These are phyloP conservation scores for Osmozyma mogii DNA, from an alignment of 805 yeast species.

Conservation along the genomic window DNA sequence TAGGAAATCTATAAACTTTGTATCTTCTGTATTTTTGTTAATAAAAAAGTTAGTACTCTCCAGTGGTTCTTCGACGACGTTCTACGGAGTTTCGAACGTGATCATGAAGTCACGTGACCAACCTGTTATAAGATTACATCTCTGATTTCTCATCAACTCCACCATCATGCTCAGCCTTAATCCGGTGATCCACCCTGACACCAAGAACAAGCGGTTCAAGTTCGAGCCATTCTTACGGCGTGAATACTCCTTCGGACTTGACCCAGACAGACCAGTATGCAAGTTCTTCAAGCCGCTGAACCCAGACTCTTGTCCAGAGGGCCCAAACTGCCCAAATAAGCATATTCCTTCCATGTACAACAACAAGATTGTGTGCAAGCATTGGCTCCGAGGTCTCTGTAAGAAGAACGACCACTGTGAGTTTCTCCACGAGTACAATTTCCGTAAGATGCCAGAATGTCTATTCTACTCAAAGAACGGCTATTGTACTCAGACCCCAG, in stretches of 20 bases:
- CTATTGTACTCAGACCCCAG: slow-evolving; percentile 86
- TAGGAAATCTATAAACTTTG: too few relatives aligned
- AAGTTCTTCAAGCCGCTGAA: slow-evolving; percentile 50
- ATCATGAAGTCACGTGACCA: too few relatives aligned
- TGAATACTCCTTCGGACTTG: slow-evolving; percentile 75
- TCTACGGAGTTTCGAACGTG: too few relatives aligned
- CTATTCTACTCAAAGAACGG: slow-evolving; percentile 77
- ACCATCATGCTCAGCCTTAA: slow-evolving; percentile 29
- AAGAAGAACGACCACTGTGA: slow-evolving; percentile 96
- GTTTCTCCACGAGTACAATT: slow-evolving; percentile 88
- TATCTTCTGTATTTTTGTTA: too few relatives aligned
- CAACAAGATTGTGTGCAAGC: slow-evolving; percentile 82
- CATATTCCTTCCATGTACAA: slow-evolving; percentile 54
- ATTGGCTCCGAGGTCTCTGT: slow-evolving; percentile 96
- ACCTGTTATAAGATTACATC: too few relatives aligned
- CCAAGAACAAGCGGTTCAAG: slow-evolving; percentile 36
- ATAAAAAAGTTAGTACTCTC: too few relatives aligned
- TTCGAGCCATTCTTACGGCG: slow-evolving; percentile 78
- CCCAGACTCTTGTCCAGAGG: slow-evolving; percentile 69
- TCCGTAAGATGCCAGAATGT: slow-evolving; percentile 96
- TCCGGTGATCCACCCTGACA: slow-evolving; percentile 35
- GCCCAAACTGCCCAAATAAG: slow-evolving; percentile 77
- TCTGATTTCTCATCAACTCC: too few relatives aligned
- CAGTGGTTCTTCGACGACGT: too few relatives aligned
- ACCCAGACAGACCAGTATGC: slow-evolving; percentile 82